These are phyloP conservation scores for Fusarium sp. DNA, from an alignment of 2,329 filamentous ascomycete genomes.

Conservation along the genomic window DNA sequence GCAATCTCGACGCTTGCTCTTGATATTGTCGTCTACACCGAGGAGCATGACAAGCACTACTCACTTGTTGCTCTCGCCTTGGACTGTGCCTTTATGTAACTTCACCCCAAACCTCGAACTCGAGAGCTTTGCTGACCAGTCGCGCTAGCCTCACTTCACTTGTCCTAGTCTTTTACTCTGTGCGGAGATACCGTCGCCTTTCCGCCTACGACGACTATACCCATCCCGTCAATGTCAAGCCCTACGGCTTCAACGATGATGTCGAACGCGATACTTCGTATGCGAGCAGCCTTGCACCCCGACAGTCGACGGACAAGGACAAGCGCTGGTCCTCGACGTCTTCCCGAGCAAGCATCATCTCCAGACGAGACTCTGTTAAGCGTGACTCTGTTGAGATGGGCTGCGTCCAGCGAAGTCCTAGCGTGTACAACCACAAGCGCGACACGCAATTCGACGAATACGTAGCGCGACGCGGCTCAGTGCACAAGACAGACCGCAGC, in stretches of 20 bases:
- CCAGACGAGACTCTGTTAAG: conserved; percentile 38
- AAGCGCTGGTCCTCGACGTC: conserved; percentile 45
- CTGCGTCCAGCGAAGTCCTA: conserved; percentile 40
- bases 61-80: conserved; percentile 61
- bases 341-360: conserved; percentile 48
- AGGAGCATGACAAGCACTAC: conserved; percentile 59
- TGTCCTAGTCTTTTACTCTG: conserved; percentile 59
- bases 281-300: conserved; percentile 29
- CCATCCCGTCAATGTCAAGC: conserved; percentile 61
- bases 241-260: conserved; percentile 57
- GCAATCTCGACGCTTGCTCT: conserved; percentile 60
- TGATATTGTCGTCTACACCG: conserved; percentile 63
- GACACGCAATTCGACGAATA: conserved; percentile 62
- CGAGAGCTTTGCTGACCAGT: conserved; percentile 11
- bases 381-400: conserved; percentile 40
- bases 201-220: conserved; percentile 62
- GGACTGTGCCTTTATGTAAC: conserved; percentile 62
- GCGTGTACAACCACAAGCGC: conserved; percentile 57
- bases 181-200: conserved; percentile 60
- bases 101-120: conserved; percentile 2
- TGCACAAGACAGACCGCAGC: conserved; percentile 38
- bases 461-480: conserved; percentile 50
- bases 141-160: conserved; percentile 51
- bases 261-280: conserved; percentile 46
- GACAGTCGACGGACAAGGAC: conserved; percentile 47